Base-by-base conservation (phyloP, 2,329 filamentous ascomycete species). In the Arthrocladium fulminans region DNA sequence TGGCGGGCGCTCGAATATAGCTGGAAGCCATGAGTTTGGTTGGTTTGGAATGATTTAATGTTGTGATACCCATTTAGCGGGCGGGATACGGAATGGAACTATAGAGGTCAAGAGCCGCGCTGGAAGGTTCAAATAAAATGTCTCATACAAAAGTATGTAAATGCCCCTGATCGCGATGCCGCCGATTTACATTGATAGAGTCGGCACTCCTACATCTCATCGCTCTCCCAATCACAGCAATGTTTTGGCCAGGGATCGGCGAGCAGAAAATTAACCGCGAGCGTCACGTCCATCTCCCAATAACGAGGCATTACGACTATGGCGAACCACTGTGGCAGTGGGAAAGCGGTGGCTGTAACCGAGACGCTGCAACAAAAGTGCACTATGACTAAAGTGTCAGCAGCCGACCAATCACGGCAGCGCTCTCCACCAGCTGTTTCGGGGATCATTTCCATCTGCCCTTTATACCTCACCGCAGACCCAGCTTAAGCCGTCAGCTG, bases 1-100 rank as follows among this genome's bases (percentile, higher is more conserved):
- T 63, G 51, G 56, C 51, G 25, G 53, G 54, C 27, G 56, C 55
- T 6, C 51, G 56, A 22, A 63, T 63, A 42, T 63, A 48, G 25
- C 20, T 3, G 19, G 20, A 17, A 46, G 24, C 15, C 22, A 25
- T 10, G 20, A 23, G 15, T 7, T 40, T 6, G 24, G 22, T 15
- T 32, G 27, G 15, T 6, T 19, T 27, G 24, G 25, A 30, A n/a
- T 15, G n/a, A 23, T 32, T 44, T 19, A 25, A 15, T n/a, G 15
- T 15, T 47, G 23, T 47, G 44, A 47, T 47, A 47, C 44, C 44
- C 44, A 37, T 39, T 38, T 35, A 39, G 44, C 44, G 29, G 29
- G 34, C 13, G 17, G 20, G 15, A 47, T 22, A 35, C 39, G n/a
- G 39, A 25, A 27, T 20, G 13, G 37, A 7, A 29, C 27, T 35